Base-by-base conservation (phyloP, 768 basidiomycete genomes). In the Tulasnella sp. region DNA sequence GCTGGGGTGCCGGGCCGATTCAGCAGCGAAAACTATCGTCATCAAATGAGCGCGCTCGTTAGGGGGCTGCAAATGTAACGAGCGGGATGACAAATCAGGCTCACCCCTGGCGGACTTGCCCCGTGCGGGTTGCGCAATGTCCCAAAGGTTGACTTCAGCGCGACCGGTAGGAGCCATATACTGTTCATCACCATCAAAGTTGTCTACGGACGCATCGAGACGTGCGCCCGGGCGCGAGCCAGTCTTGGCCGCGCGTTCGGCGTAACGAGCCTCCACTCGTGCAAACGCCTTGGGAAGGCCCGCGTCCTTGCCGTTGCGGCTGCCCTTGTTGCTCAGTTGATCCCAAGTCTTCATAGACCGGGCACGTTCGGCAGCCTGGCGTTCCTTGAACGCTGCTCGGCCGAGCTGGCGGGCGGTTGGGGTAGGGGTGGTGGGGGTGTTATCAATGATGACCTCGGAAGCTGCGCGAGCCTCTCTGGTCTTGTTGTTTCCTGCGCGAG, bases 351-450 rank as follows among this genome's bases (percentile, higher is more conserved):
- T 31, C 21, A 40, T 1, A 0, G 38, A 40, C 73, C 38, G 31
- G n/a, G 31, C 73, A 3, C 73, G 73, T 68, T 68, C 62, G 31
- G 62, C 62, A 19, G 62, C 62, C 73, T 74, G 73, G 39, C 73
- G 73, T 6, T 40, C 73, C 73, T 74, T 74, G 38, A 74, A 74
- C 16, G 38, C 44, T 3, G 73, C 73, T 6, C 73, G 73, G 42
- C 14, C 73, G 31, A 40, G 73, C 18, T 74, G 73, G 31, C 24
- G 73, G 21, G 73, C 24, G 73, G 73, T 74, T 27, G 44, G 73
- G 39, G 62, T 68, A 19, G 62, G 62, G n/a, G 31, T 34, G 31
- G 31, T 12, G 31, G 62, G 62, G 62, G 62, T 31, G 62, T 31
- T 27, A 19, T 18, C 27, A 56, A 56, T 56, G 27, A 68, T 34